Base-by-base conservation (phyloP, 2,329 filamentous ascomycete species). In the Fusarium pseudoanthophilum region DNA sequence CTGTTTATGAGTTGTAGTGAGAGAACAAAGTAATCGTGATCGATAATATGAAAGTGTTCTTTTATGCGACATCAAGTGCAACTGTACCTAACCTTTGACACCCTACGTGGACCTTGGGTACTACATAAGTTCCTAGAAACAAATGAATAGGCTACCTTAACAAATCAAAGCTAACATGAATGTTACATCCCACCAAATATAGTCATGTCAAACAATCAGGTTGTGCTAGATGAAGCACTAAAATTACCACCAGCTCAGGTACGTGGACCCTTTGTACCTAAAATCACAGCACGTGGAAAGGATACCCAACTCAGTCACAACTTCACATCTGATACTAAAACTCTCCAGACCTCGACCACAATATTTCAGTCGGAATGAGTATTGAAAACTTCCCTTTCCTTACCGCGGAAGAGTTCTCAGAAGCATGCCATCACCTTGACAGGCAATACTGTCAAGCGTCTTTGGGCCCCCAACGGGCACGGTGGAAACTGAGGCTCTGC, bases 391-490 rank as follows among this genome's bases (percentile, higher is more conserved):
- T 91, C 78, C 92, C 92, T 11, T 88, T 87, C 66, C 85, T 94
- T 34, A 87, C 82, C 16, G 77, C 82, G 16, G 86, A 89, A 45
- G 91, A 93, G 78, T 94, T 94, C 72, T 82, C 88, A 60, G 86
- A 90, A 77, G 88, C 87, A 61, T 93, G 92, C 80, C 88, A 91
- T 75, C 84, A 88, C 61, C 84, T 92, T 28, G 90, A 92, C 71
- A 84, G 86, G 42, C 85, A 80, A 69, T 92, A 92, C 79, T 85
- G 87, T 64, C 87, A 85, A 78, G 89, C 87, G 60, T 89, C 83
- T 39, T 83, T 91, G 7, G 91, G 89, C 5, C 84, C 85, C 11
- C 76, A 87, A 42, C 86, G 89, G 63, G 83, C 82, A 69, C 83
- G 84, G 65, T 91, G 89, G 86, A 88, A 87, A 76, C 82, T 91